Base-by-base conservation (phyloP, 768 basidiomycete genomes). In the Coprinopsis strossmayeri region DNA sequence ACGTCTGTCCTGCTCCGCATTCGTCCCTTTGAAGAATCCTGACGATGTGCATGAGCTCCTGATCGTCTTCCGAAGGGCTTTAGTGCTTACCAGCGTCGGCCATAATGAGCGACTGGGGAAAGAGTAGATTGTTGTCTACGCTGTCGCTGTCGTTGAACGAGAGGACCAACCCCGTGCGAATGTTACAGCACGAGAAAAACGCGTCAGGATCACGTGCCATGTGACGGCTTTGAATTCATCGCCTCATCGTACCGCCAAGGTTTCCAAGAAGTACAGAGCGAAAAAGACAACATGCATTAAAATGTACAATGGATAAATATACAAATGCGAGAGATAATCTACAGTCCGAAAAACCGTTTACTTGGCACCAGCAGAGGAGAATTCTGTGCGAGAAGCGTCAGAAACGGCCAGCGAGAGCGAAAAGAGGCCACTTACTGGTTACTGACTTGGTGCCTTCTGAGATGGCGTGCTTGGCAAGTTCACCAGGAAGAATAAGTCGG, bases 401-500 rank as follows among this genome's bases (percentile, higher is more conserved):
- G 26, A 3, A 25, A 11, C 27, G 15, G 21, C 9, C 1, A 12
- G 4, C 12, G 48, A 10, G 54, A 34, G 27, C 40, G 11, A 15
- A 35, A 26, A 23, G 9, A 32, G 15, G 35, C 5, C 18, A 52
- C 80, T 52, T 55, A 82, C 80, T 77, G 49, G 74, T 77, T 17
- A 77, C 74, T 15, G 72, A 74, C 61, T 77, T 77, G 47, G 75
- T 76, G 26, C 27, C 40, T 28, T 49, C 25, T 20, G 38, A 41
- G 20, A 97, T 96, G 48, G 95, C 95, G 64, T 98, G 95, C 77
- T 98, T 98, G 63, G 93, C 89, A 37, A 98, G 82, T 71, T 97
- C 94, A 70, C 93, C 95, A 57, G 94, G 93, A 23, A 98, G 84
- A 62, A 98, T 96, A 38, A 95, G 78, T 49, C 94, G 87, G 44